Evolutionary conservation across 352 stramenopile species (phyloP).

Genomic region (Blastocystis sp.): DNA sequence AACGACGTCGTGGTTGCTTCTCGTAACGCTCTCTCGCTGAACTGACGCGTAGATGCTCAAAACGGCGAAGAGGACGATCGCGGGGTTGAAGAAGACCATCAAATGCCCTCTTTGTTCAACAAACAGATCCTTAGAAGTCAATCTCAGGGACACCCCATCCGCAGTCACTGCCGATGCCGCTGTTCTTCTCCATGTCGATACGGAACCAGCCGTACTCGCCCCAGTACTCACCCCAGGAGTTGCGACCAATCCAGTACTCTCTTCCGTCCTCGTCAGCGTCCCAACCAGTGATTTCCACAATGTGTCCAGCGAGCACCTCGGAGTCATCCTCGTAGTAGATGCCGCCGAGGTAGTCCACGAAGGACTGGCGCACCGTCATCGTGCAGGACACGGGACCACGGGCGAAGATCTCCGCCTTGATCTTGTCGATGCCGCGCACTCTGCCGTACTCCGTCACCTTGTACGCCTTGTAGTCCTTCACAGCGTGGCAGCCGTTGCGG

Average conservation of each 20-base stretch:
- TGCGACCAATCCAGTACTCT: constrained; percentile 89
- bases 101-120: constrained; percentile 66
- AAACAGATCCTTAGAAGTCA: constrained; percentile 65
- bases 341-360: constrained; percentile 82
- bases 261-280: constrained; percentile 84
- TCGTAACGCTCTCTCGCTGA: background rate
- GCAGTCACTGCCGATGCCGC: constrained; percentile 82
- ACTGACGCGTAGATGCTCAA: constrained; percentile 45
- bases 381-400: constrained; percentile 86
- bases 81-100: background rate
- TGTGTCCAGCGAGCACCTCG: constrained; percentile 85
- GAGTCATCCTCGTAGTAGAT: constrained; percentile 85
- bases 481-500: constrained; percentile 79
- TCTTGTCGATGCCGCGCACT: constrained; percentile 83
- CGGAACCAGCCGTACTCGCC: constrained; percentile 89
- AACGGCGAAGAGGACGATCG: constrained; percentile 18
- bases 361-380: constrained; percentile 82
- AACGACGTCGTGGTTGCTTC: constrained; percentile 39
- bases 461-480: constrained; percentile 86
- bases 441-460: constrained; percentile 88
- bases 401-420: constrained; percentile 90
- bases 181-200: constrained; percentile 88
- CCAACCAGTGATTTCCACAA: constrained; percentile 87
- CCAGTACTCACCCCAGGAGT: constrained; percentile 90
- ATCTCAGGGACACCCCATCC: constrained; percentile 85